phyloP scores from a whole-genome alignment of 2,329 filamentous ascomycete species.

The Colletotrichum abscissum region DNA sequence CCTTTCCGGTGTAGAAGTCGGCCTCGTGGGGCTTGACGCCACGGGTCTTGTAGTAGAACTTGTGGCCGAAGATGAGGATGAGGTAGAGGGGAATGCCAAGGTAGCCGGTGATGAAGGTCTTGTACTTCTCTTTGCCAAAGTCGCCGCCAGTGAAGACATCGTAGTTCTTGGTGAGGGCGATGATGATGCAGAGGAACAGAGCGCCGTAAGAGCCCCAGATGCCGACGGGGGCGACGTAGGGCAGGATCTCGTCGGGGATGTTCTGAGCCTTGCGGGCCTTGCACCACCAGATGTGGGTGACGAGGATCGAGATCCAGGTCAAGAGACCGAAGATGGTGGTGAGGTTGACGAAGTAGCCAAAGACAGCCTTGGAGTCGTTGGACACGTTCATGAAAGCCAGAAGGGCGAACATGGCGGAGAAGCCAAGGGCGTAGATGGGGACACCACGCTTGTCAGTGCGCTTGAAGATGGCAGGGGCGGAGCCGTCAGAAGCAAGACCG shows the following conservation, averaged over 20 bases:
- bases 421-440: constrained; percentile 72
- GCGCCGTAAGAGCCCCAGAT: constrained; percentile 74
- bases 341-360: constrained; percentile 75
- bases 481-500: constrained; percentile 76
- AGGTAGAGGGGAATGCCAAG: constrained; percentile 82
- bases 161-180: constrained; percentile 87
- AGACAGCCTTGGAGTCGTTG: constrained; percentile 43
- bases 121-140: constrained; percentile 62
- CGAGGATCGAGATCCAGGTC: constrained; percentile 75
- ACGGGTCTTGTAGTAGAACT: constrained; percentile 65
- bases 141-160: constrained; percentile 72
- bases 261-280: constrained; percentile 70
- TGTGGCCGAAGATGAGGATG: constrained; percentile 75
- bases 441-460: constrained; percentile 78
- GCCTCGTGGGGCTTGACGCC: constrained; percentile 67
- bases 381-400: constrained; percentile 77
- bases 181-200: constrained; percentile 76
- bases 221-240: constrained; percentile 79
- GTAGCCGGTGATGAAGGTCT: constrained; percentile 83
- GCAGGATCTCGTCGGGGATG: constrained; percentile 64
- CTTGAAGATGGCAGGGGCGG: constrained; percentile 78
- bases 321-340: constrained; percentile 75
- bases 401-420: constrained; percentile 71
- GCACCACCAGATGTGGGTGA: constrained; percentile 76
- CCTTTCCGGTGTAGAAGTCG: constrained; percentile 80